These are phyloP conservation scores for Acanthamoeba castellanii DNA, from an alignment of 208 protist species.

Conservation along the genomic window DNA sequence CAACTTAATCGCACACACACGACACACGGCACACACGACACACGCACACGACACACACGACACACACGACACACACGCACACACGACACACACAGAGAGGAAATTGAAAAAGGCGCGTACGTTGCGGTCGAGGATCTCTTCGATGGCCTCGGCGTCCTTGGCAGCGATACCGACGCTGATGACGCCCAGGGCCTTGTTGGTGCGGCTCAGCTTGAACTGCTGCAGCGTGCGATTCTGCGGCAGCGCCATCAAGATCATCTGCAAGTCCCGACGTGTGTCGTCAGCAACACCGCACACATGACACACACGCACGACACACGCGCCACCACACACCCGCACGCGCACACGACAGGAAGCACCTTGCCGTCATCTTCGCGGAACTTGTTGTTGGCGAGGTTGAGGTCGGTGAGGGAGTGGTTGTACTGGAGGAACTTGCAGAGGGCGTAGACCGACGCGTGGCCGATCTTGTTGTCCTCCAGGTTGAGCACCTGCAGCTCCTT, in stretches of 20 bases:
- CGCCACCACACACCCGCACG: not conserved
- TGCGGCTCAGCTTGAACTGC: constrained; percentile 41
- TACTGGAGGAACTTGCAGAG: constrained; percentile 66
- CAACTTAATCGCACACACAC: not conserved
- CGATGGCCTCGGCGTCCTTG: constrained; percentile 12
- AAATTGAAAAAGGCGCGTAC: constrained; percentile 2
- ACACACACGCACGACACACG: not conserved
- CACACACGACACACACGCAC: not conserved
- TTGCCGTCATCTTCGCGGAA: constrained; percentile 49
- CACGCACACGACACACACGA: too few relatives aligned
- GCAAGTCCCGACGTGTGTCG: too few relatives aligned
- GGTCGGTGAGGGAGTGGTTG: constrained; percentile 64
- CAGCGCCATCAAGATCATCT: constrained; percentile 33
- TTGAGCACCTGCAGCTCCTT: constrained; percentile 60
- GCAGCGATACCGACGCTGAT: constrained; percentile 13
- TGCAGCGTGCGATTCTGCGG: constrained; percentile 22
- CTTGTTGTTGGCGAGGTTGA: constrained; percentile 46
- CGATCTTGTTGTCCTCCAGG: constrained; percentile 46
- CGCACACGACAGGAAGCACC: not conserved
- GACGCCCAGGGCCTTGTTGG: constrained; percentile 6
- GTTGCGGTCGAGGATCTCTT: constrained; percentile 49
- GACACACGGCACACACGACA: too few relatives aligned
- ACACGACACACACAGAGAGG: not conserved
- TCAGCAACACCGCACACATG: not conserved
- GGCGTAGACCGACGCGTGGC: constrained; percentile 40